phyloP scores from a whole-genome alignment of 164 flowering plant genomes.

The Magnolia officinalis region DNA sequence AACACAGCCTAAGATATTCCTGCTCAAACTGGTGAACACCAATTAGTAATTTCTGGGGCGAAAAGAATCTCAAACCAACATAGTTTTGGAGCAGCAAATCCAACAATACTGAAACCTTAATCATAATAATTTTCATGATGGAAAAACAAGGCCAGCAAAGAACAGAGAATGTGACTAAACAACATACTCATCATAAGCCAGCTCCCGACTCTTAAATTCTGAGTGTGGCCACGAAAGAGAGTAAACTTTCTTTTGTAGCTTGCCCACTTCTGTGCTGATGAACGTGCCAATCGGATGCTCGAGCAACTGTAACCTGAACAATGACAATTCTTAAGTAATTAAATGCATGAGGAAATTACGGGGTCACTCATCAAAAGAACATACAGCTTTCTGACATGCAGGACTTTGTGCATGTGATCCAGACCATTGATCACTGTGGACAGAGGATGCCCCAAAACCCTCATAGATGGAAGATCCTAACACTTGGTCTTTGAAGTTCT shows the following conservation, averaged over 20 bases:
- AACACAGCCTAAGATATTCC: background rate
- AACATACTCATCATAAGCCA: background rate
- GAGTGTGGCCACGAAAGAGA: background rate
- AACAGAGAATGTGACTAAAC: background rate
- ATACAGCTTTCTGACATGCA: background rate
- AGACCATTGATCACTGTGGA: background rate
- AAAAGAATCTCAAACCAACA: background rate
- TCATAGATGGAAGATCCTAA: no score
- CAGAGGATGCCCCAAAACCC: no score
- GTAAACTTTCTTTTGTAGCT: conserved; percentile 34
- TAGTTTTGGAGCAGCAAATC: background rate
- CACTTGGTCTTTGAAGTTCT: no score
- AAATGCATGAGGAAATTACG: background rate
- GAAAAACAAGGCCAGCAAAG: background rate
- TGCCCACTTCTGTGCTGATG: conserved; percentile 74
- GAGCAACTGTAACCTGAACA: conserved; percentile 81
- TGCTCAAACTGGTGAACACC: background rate
- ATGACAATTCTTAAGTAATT: background rate
- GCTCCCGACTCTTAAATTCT: background rate
- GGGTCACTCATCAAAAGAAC: background rate
- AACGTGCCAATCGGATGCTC: conserved; percentile 91
- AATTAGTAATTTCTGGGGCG: background rate
- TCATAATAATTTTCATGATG: background rate
- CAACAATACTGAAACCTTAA: background rate
- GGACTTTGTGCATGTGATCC: background rate